Evolutionary conservation across 140 eudicot genomes (phyloP), one percentile per base, ranked within the genome.

Genomic region (Anethum foeniculum): DNA sequence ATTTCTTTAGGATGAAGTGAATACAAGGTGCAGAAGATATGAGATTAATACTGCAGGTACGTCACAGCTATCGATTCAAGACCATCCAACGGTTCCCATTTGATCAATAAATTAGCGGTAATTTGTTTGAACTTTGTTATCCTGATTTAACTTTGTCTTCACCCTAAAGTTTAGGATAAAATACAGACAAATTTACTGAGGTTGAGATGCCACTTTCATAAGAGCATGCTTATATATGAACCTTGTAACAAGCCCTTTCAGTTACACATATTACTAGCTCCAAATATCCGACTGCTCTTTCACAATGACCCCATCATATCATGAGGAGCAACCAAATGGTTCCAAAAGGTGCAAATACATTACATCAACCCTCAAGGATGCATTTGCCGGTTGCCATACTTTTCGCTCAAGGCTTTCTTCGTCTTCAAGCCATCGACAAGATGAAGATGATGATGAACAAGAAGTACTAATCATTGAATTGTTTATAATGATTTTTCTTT

Each of bases 261-360:
- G 74, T 32, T 81, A 62, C 71, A 80, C 65, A 49, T 48, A 21
- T 84, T 65, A 77, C 48, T 39, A 71, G 43, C 58, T 49, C 80
- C 73, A 75, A 81, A 9, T 81, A 72, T 72, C 48, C 9, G 9
- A 41, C 52, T 23, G 77, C 34, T 11, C 58, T 44, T 43, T 23
- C 36, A 74, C 30, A 6, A 89, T 91, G 97, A 75, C 79, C 71
- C 46, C 83, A 34, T 86, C 86, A 81, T 75, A 74, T 60, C 83
- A 80, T 19, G 90, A 91, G 84, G 86, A 87, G 78, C 86, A 84
- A 49, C 81, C 86, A 71, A 86, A 83, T 81, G 84, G 90, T 47
- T 83, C 87, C 30, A 90, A 85, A 84, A 87, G 80, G 85, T 90
- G 92, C 89, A 93, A 85, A 27, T 91, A 82, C 84, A 75, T 93